Evolutionary conservation across 2,329 filamentous ascomycete species (phyloP).

Genomic region (Alternaria gaisen): DNA sequence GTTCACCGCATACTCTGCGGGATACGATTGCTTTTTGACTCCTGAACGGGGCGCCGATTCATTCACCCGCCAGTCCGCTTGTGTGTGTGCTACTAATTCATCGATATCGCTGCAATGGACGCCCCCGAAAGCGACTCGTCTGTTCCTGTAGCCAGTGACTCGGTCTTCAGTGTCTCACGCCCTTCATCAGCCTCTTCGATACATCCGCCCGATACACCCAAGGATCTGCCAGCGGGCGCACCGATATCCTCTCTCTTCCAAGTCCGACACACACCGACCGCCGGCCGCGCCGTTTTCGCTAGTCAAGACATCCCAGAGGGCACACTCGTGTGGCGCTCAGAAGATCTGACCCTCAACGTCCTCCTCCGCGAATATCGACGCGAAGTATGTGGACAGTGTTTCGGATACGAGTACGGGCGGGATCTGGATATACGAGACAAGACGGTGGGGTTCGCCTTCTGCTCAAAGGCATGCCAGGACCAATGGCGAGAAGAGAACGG

Average conservation of each 20-base stretch:
- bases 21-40: slow-evolving; percentile 7
- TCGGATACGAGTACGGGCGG: slow-evolving; percentile 56
- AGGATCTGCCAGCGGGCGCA: slow-evolving; percentile 30
- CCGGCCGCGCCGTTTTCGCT: slow-evolving; percentile 58
- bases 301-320: slow-evolving; percentile 42
- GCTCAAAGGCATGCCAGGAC: slow-evolving; percentile 47
- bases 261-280: slow-evolving; percentile 52
- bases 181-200: slow-evolving; percentile 25
- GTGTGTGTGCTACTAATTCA: slow-evolving; percentile 9
- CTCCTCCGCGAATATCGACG: slow-evolving; percentile 57
- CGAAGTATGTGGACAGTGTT: slow-evolving; percentile 60
- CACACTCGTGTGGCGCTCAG: slow-evolving; percentile 50
- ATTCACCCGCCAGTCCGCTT: slow-evolving; percentile 4
- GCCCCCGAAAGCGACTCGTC: slow-evolving; percentile 20
- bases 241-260: slow-evolving; percentile 46
- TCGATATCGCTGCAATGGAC: slow-evolving; percentile 17
- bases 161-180: slow-evolving; percentile 24
- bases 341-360: slow-evolving; percentile 52
- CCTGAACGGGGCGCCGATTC: background rate
- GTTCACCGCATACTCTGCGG: slow-evolving; percentile 2
- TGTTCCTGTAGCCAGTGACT: slow-evolving; percentile 15
- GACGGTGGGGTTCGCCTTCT: slow-evolving; percentile 55
- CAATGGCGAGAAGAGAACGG: slow-evolving; percentile 47
- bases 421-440: slow-evolving; percentile 52
- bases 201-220: slow-evolving; percentile 7